Evolutionary conservation across 169 alveolate genomes (phyloP), one percentile per base, ranked within the genome.

Genomic region (Eimeria nieschulzi): DNA sequence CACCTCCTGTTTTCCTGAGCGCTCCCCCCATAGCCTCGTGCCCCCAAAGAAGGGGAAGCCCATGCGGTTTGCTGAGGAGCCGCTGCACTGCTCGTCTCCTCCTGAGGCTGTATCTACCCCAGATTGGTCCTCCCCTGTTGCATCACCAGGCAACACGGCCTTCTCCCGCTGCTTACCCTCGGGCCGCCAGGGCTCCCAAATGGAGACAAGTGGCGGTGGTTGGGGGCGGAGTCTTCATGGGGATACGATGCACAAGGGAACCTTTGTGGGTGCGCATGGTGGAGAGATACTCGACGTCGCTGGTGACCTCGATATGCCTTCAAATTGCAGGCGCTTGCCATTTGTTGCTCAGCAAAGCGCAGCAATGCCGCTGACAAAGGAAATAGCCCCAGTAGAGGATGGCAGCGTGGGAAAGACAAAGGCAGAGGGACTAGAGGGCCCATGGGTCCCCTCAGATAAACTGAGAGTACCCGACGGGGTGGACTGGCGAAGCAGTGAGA

Each of bases 71-170:
- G 17, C 86, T 9, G 71, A 78, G 46, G 86, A 78, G 86, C 86
- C 86, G 46, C 71, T 78, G 46, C 86, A 78, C 26, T 78, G 86
- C 71, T 53, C 86, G 7, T 53, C 86, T 9, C 86, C 86, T 17
- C 59, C 86, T 9, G 86, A 26, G 83, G 46, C 83, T 5, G 5
- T 19, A 19, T 15, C n/a, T 19, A 12, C 68, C 68, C 68, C 23
- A 12, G 15, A 19, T 5, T 15, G 9, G 15, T 46, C 83, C 33
- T 51, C 86, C 0, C 86, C 86, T 13, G 61, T n/a, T 33, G 84
- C 68, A 46, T 9, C 21, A 25, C 21, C 12, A 70, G 0, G 79
- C 55, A 70, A 53, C 12, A 33, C 33, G 39, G 63, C 33, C 33
- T 9, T 15, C 51, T 9, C 83, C 83, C 26, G 10, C n/a, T 54